These are phyloP conservation scores for Meyerozyma athensensis DNA, from an alignment of 1,139 yeast species.

Conservation along the genomic window DNA sequence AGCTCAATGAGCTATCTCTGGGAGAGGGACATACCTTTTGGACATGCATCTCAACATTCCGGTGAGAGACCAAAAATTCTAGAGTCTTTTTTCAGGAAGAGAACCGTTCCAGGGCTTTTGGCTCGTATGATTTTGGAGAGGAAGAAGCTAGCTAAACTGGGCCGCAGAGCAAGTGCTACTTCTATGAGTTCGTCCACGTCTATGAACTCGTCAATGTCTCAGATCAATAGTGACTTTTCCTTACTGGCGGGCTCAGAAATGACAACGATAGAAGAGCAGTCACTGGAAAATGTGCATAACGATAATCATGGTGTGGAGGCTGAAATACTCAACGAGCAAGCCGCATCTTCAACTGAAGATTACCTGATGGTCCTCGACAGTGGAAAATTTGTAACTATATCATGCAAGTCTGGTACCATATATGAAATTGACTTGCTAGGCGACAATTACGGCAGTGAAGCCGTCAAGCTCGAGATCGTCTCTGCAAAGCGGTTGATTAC, in stretches of 20 bases:
- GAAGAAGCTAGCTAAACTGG: slow-evolving; percentile 9
- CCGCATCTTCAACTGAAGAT: slow-evolving; percentile 6
- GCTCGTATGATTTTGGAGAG: slow-evolving; percentile 40
- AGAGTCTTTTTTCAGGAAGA: slow-evolving; percentile 57
- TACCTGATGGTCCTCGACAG: slow-evolving; percentile 32
- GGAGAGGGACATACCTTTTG: slow-evolving; percentile 29
- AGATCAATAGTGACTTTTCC: slow-evolving; percentile 35
- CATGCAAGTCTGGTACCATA: slow-evolving; percentile 44
- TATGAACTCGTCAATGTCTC: slow-evolving; percentile 9
- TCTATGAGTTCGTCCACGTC: slow-evolving; percentile 9
- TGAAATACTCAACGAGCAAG: not conserved
- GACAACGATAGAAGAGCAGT: not conserved
- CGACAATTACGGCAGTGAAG: slow-evolving; percentile 17
- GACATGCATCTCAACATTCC: slow-evolving; percentile 21
- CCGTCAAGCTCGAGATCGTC: slow-evolving; percentile 23
- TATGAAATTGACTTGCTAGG: slow-evolving; percentile 22
- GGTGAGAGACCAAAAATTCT: slow-evolving; percentile 31
- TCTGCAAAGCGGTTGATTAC: slow-evolving; percentile 57
- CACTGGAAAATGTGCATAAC: not conserved
- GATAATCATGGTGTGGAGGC: not conserved
- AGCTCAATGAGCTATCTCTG: slow-evolving; percentile 48
- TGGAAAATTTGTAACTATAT: slow-evolving; percentile 45
- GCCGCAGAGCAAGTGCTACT: slow-evolving; percentile 8
- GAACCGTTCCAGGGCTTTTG: slow-evolving; percentile 46
- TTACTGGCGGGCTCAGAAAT: not conserved